These are phyloP conservation scores for Echium plantagineum DNA, from an alignment of 257 asterid genomes.

Conservation along the genomic window DNA sequence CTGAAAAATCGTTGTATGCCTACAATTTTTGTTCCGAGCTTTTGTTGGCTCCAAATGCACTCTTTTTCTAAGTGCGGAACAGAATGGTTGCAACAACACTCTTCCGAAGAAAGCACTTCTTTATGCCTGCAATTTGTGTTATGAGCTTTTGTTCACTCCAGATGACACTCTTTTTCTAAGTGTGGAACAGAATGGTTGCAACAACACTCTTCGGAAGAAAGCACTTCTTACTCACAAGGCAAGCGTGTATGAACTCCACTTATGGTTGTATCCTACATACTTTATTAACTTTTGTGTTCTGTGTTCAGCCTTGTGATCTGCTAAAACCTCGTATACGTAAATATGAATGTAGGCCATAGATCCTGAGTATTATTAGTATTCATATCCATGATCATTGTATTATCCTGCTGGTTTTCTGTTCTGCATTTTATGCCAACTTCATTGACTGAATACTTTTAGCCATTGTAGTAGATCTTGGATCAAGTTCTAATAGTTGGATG, in stretches of 20 bases:
- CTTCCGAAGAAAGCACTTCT: too few species aligned
- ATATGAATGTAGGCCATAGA: too few species aligned
- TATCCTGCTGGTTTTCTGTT: background rate
- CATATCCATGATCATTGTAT: background rate
- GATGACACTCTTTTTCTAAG: conserved; percentile 43
- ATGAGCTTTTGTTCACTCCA: conserved; percentile 58
- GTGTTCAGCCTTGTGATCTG: background rate
- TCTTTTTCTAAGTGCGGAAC: too few species aligned
- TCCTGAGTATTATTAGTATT: too few species aligned
- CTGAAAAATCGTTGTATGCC: conserved; percentile 46
- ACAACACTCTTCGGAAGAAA: conserved; percentile 37
- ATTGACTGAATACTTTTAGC: background rate
- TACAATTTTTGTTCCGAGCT: too few species aligned
- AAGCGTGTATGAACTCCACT: conserved; percentile 31
- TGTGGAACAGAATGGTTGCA: conserved; percentile 35
- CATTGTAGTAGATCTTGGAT: background rate
- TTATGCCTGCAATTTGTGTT: conserved; percentile 46
- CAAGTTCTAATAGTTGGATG: background rate
- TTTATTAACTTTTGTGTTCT: background rate
- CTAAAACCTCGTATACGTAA: background rate
- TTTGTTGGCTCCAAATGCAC: too few species aligned
- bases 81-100: too few species aligned
- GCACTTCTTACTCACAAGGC: conserved; percentile 84
- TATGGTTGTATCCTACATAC: background rate
- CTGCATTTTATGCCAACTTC: background rate